Percentiles rank a stretch among this genome's conserved stretches.
phyloP scores from a whole-genome alignment of 768 basidiomycete species.

The Rhodotorula sphaerocarpa region DNA sequence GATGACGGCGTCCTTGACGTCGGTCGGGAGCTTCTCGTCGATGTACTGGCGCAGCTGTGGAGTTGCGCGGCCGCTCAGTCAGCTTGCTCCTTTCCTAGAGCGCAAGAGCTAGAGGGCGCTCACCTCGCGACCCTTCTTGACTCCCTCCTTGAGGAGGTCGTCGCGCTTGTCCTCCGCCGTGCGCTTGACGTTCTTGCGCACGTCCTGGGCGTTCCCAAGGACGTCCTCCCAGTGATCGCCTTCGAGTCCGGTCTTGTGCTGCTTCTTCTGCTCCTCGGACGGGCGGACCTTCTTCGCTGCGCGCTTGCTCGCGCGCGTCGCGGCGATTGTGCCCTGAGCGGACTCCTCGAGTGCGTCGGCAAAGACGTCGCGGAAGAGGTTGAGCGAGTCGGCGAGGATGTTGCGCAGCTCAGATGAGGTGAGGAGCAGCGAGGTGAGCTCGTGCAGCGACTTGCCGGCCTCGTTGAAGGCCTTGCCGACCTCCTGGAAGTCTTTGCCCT shows the following conservation, averaged over 20 bases:
- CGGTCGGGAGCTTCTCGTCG: slow-evolving; percentile 45
- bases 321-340: slow-evolving; percentile 38
- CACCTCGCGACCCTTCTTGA: slow-evolving; percentile 22
- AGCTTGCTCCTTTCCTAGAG: too few species aligned
- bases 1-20: slow-evolving; percentile 44
- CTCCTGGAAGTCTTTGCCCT: slow-evolving; percentile 36
- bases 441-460: slow-evolving; percentile 39
- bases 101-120: too few species aligned
- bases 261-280: slow-evolving; percentile 40
- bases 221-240: slow-evolving; percentile 45
- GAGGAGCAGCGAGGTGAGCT: slow-evolving; percentile 43
- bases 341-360: slow-evolving; percentile 44
- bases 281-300: slow-evolving; percentile 41
- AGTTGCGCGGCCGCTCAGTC: background rate
- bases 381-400: slow-evolving; percentile 42
- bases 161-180: slow-evolving; percentile 31
- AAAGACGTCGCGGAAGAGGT: slow-evolving; percentile 44
- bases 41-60: slow-evolving; percentile 21
- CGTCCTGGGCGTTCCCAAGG: slow-evolving; percentile 36
- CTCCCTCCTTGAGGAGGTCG: slow-evolving; percentile 17
- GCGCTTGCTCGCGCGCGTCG: slow-evolving; percentile 34
- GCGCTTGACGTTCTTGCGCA: slow-evolving; percentile 36
- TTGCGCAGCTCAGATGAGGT: slow-evolving; percentile 44
- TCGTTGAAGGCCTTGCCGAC: slow-evolving; percentile 34
- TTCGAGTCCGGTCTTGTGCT: slow-evolving; percentile 30